Percentiles rank a stretch among this genome's conserved stretches.
Conservation (phyloP, 169 alveolate genomes). For the Cyclospora cayetanensis region DNA sequence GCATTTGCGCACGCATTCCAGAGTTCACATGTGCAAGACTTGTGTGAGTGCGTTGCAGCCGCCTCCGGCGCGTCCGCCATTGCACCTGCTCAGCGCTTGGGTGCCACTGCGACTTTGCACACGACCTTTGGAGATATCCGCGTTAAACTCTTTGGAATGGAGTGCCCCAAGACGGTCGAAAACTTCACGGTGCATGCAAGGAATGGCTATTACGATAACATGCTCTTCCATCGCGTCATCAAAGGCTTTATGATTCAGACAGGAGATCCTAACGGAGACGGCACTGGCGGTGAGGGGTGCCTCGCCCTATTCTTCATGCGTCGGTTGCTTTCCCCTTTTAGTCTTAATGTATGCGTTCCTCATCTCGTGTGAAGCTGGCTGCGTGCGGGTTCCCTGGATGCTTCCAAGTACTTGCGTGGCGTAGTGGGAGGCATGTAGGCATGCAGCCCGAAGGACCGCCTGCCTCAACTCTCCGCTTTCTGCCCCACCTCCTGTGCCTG, state of each 20-base stretch:
- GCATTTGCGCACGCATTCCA: background rate
- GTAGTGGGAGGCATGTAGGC: background rate
- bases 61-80: slow-evolving; percentile 27
- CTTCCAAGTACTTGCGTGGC: background rate
- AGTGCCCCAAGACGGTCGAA: slow-evolving; percentile 96
- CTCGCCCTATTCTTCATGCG: too few species aligned
- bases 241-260: slow-evolving; percentile 98
- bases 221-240: slow-evolving; percentile 86
- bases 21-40: too few species aligned
- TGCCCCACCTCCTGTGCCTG: too few species aligned
- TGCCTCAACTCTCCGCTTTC: background rate
- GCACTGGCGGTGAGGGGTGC: slow-evolving; percentile 95
- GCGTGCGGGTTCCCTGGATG: background rate
- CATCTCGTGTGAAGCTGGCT: background rate
- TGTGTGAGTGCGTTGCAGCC: too few species aligned
- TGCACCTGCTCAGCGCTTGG: slow-evolving; percentile 74
- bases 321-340: background rate
- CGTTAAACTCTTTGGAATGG: slow-evolving; percentile 89
- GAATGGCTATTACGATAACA: slow-evolving; percentile 89
- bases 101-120: slow-evolving; percentile 93
- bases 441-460: background rate
- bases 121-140: slow-evolving; percentile 98
- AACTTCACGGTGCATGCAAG: slow-evolving; percentile 95
- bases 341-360: background rate
- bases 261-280: slow-evolving; percentile 99